Conservation (phyloP, 257 asterid species). For the Solanum infundibuliforme region DNA sequence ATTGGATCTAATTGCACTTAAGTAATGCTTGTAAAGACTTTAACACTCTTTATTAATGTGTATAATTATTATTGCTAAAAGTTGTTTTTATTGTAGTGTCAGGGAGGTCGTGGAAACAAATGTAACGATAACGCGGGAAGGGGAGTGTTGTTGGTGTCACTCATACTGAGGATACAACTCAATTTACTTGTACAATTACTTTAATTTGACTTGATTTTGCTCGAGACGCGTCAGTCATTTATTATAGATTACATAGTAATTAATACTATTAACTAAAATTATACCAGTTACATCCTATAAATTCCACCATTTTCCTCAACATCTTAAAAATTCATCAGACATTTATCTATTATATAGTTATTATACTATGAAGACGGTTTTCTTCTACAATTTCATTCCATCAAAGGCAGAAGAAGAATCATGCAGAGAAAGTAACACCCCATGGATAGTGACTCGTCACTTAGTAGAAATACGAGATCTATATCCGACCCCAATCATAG, state of each 20-base stretch:
- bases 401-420: constrained; percentile 24
- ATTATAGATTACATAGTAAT: not conserved
- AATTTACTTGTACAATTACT: no score
- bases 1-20: no score
- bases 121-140: no score
- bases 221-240: no score
- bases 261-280: not conserved
- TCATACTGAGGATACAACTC: no score
- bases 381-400: constrained; percentile 30
- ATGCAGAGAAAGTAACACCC: not conserved
- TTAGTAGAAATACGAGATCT: constrained; percentile 39
- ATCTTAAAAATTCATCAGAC: not conserved
- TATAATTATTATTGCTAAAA: no score
- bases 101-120: no score
- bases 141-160: no score
- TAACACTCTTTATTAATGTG: not conserved
- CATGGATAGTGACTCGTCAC: constrained; percentile 4
- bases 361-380: constrained; percentile 18
- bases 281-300: not conserved
- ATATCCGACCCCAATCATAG: constrained; percentile 14
- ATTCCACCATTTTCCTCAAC: not conserved
- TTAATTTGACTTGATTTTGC: no score
- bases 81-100: no score
- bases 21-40: not conserved
- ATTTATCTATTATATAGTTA: not conserved